Percentiles rank a stretch among this genome's conserved stretches.
phyloP scores from a whole-genome alignment of 208 protist genomes.

The Leishmania martiniquensis region DNA sequence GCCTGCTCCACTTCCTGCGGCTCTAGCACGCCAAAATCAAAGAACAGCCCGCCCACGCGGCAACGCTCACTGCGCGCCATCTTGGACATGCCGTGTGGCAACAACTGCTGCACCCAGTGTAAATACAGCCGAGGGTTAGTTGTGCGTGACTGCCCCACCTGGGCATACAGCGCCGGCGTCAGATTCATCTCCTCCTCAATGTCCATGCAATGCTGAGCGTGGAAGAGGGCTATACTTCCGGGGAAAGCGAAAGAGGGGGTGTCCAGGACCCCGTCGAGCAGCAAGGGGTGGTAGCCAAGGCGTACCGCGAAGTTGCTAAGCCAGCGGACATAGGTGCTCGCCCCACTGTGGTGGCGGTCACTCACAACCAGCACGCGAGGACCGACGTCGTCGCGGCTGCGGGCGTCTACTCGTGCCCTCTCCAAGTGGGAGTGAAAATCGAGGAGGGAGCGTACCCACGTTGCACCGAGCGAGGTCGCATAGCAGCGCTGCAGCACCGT shows the following conservation, averaged over 20 bases:
- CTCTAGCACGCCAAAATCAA: conserved; percentile 66
- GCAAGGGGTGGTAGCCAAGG: conserved; percentile 68
- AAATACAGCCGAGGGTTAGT: conserved; percentile 45
- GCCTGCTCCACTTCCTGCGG: conserved; percentile 37
- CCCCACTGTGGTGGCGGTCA: conserved; percentile 47
- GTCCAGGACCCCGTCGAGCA: conserved; percentile 53
- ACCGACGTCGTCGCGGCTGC: conserved; percentile 36
- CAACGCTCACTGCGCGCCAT: conserved; percentile 63
- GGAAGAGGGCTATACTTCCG: conserved; percentile 46
- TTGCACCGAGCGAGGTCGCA: conserved; percentile 40
- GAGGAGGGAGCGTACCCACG: conserved; percentile 57
- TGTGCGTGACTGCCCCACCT: conserved; percentile 31
- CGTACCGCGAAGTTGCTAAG: conserved; percentile 62
- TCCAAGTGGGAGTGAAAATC: conserved; percentile 70
- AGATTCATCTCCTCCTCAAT: conserved; percentile 66
- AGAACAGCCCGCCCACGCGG: conserved; percentile 70
- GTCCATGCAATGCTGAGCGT: conserved; percentile 60
- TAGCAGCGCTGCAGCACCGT: conserved; percentile 56
- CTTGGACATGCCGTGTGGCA: conserved; percentile 36
- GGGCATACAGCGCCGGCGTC: conserved; percentile 46
- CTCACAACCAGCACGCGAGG: conserved; percentile 68
- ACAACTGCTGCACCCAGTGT: conserved; percentile 43
- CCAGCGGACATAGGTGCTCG: conserved; percentile 51
- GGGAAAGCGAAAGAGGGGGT: conserved; percentile 47
- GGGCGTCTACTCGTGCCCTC: conserved; percentile 44